These are phyloP conservation scores for Porphyrellus cyaneotinctus DNA, from an alignment of 768 basidiomycete species.

Conservation along the genomic window DNA sequence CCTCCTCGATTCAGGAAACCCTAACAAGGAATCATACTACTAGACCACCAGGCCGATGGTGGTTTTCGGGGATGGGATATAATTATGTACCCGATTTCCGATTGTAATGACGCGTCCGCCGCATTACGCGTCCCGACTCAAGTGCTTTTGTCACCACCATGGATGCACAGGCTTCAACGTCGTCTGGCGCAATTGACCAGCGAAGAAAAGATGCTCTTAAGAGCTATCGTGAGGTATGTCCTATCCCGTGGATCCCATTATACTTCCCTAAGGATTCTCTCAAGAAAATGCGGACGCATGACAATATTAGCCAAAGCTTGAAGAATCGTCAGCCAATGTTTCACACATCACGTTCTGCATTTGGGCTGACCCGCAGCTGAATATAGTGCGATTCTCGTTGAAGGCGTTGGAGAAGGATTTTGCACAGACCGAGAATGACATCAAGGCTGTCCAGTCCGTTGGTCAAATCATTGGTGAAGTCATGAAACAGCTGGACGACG, in stretches of 20 bases:
- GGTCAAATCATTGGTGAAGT: constrained; percentile 99
- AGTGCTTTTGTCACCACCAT: constrained; percentile 18
- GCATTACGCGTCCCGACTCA: constrained; percentile 9
- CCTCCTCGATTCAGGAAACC: constrained; percentile 47
- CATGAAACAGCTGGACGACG: constrained; percentile 97
- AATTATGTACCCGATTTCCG: neutral
- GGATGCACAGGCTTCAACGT: constrained; percentile 41
- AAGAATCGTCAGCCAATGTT: constrained; percentile 70
- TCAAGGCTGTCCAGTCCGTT: constrained; percentile 97
- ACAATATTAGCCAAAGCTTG: constrained; percentile 77
- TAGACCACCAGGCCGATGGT: constrained; percentile 45
- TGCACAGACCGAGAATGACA: constrained; percentile 96
- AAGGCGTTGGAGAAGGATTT: constrained; percentile 86
- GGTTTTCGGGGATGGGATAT: fast-evolving
- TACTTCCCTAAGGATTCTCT: constrained; percentile 3
- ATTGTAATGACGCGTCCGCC: constrained; percentile 26
- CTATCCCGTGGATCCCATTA: neutral
- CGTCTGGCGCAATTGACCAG: constrained; percentile 61
- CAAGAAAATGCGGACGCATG: constrained; percentile 96
- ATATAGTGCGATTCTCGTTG: constrained; percentile 81
- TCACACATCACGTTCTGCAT: neutral
- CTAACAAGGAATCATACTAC: constrained; percentile 55
- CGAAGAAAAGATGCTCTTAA: constrained; percentile 71
- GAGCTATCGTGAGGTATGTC: constrained; percentile 65
- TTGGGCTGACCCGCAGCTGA: neutral